A percentile compares a stretch with the other conserved stretches of the same genome.
Evolutionary conservation across 2,329 filamentous ascomycete genomes (phyloP).

Genomic region (Curvularia spicifera): DNA sequence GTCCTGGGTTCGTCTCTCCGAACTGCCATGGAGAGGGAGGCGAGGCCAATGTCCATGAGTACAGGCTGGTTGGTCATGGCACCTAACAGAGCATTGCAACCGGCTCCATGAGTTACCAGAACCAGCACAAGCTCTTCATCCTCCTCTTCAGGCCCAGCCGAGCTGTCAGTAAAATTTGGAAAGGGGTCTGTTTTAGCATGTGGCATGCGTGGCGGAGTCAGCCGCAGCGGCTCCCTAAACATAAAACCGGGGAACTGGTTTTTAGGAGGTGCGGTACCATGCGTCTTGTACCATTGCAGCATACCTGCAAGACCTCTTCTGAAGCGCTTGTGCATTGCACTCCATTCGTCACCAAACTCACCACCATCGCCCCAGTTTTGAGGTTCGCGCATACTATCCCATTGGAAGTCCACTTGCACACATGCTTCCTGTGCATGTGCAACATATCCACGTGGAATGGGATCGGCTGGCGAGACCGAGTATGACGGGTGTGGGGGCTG

Average conservation of each 20-base stretch:
- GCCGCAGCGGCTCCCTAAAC: slow-evolving; percentile 30
- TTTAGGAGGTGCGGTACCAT: slow-evolving; percentile 50
- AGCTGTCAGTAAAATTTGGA: slow-evolving; percentile 42
- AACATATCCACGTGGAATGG: slow-evolving; percentile 87
- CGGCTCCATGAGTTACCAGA: slow-evolving; percentile 91
- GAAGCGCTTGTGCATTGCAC: slow-evolving; percentile 90
- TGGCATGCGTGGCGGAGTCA: slow-evolving; percentile 21
- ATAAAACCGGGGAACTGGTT: slow-evolving; percentile 44
- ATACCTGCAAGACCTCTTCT: slow-evolving; percentile 78
- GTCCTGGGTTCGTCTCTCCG: slow-evolving; percentile 37
- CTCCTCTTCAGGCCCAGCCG: slow-evolving; percentile 58
- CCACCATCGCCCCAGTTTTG: slow-evolving; percentile 88
- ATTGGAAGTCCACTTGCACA: slow-evolving; percentile 86
- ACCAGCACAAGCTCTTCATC: slow-evolving; percentile 78
- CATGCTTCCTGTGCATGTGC: slow-evolving; percentile 89
- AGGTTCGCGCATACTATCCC: slow-evolving; percentile 86
- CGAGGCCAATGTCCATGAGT: slow-evolving; percentile 85
- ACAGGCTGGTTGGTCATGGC: slow-evolving; percentile 91
- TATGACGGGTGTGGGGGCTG: slow-evolving; percentile 80
- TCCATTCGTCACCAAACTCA: slow-evolving; percentile 91
- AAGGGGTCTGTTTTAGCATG: slow-evolving; percentile 35
- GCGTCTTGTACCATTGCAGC: slow-evolving; percentile 78
- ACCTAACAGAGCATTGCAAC: slow-evolving; percentile 93
- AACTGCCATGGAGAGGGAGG: slow-evolving; percentile 85
- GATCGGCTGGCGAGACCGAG: slow-evolving; percentile 77